Conservation (phyloP, 1,284 basidiomycete species). For the Boletus calvinii region DNA sequence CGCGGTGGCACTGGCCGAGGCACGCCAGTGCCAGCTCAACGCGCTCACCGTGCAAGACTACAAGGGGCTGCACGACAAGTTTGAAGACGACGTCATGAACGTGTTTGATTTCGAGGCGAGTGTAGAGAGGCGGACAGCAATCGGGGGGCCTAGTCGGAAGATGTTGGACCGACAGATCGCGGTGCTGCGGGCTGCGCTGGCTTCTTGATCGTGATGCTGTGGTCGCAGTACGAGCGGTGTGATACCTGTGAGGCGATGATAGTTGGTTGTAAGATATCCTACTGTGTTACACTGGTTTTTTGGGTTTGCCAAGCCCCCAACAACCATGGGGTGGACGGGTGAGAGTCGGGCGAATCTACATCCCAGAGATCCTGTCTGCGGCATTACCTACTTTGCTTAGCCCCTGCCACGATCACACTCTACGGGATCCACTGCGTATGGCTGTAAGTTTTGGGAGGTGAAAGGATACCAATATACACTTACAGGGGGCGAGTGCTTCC, state of each 20-base stretch:
- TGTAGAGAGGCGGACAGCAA: slow-evolving; percentile 91
- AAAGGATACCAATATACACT: background rate
- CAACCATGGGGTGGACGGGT: background rate
- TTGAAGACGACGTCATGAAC: slow-evolving; percentile 76
- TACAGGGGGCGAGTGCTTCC: background rate
- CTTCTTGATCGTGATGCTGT: background rate
- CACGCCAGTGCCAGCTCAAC: slow-evolving; percentile 76
- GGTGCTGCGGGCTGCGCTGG: slow-evolving; percentile 51
- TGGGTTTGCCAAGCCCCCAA: background rate
- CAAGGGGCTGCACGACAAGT: slow-evolving; percentile 72
- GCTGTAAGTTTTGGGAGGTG: background rate
- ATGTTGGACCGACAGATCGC: slow-evolving; percentile 87
- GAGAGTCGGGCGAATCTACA: background rate
- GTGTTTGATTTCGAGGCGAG: slow-evolving; percentile 94
- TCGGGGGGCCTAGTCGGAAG: slow-evolving; percentile 85
- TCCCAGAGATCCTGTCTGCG: background rate
- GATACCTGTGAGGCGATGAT: background rate
- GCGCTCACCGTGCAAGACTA: slow-evolving; percentile 82
- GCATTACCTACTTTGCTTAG: background rate
- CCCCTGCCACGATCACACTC: background rate
- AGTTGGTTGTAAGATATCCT: background rate
- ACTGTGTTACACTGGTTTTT: background rate
- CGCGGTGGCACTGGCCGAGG: slow-evolving; percentile 92
- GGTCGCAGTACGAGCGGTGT: background rate
- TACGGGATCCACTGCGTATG: background rate